Evolutionary conservation across 805 yeast species (phyloP).

Genomic region (Yamadazyma endophytica): DNA sequence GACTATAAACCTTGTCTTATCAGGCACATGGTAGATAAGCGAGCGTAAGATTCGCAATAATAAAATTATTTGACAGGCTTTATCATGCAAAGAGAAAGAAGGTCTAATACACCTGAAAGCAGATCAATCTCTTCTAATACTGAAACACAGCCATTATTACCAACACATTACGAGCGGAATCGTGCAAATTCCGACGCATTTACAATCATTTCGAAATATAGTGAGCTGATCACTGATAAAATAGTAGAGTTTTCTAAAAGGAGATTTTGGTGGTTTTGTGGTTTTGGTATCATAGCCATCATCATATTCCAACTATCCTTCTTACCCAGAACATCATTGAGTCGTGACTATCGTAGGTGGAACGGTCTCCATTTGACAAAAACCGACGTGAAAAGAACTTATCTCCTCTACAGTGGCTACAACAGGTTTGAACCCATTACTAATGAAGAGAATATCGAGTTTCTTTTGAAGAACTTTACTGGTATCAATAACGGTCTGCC

Average conservation of each 20-base stretch:
- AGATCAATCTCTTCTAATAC: not conserved
- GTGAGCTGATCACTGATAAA: slow-evolving; percentile 8
- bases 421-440: slow-evolving; percentile 15
- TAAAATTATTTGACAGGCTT: too few relatives aligned
- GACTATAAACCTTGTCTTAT: too few relatives aligned
- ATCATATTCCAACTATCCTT: slow-evolving; percentile 63
- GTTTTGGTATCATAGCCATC: slow-evolving; percentile 48
- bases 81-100: too few relatives aligned
- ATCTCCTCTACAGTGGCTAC: slow-evolving; percentile 33
- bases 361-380: slow-evolving; percentile 63
- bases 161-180: not conserved
- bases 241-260: slow-evolving; percentile 21
- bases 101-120: too few relatives aligned
- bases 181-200: not conserved
- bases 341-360: slow-evolving; percentile 73
- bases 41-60: too few relatives aligned
- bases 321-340: slow-evolving; percentile 78
- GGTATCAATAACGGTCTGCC: slow-evolving; percentile 16
- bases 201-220: not conserved
- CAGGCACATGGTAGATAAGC: too few relatives aligned
- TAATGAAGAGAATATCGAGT: slow-evolving; percentile 22
- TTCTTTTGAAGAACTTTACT: slow-evolving; percentile 26
- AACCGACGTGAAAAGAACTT: slow-evolving; percentile 65
- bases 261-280: slow-evolving; percentile 43
- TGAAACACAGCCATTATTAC: not conserved